Evolutionary conservation across 148 eudicot genomes (phyloP).

Genomic region (Heliamphora exappendiculata): DNA sequence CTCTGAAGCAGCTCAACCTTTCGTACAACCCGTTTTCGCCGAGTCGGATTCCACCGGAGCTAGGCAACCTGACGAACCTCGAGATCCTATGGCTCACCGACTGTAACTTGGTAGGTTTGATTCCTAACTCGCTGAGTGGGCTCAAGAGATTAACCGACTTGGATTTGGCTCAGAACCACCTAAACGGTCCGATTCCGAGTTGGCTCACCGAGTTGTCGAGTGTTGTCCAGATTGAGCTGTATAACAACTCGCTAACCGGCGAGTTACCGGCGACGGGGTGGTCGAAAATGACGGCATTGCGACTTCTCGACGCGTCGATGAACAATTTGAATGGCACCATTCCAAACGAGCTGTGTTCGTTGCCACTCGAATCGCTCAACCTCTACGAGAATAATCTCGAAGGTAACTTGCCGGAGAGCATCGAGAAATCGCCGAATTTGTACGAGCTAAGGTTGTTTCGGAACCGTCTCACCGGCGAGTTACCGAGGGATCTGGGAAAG

Average conservation of each 20-base stretch:
- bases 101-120: slow-evolving; percentile 47
- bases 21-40: slow-evolving; percentile 61
- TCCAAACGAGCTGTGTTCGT: slow-evolving; percentile 46
- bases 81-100: slow-evolving; percentile 52
- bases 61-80: slow-evolving; percentile 43
- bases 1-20: slow-evolving; percentile 50
- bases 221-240: slow-evolving; percentile 57
- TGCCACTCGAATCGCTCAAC: slow-evolving; percentile 55
- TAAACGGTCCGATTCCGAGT: slow-evolving; percentile 52
- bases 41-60: slow-evolving; percentile 49
- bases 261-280: slow-evolving; percentile 57
- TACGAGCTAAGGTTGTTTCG: slow-evolving; percentile 56
- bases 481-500: slow-evolving; percentile 58
- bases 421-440: slow-evolving; percentile 55
- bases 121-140: slow-evolving; percentile 56
- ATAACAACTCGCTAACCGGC: slow-evolving; percentile 52
- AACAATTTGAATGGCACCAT: slow-evolving; percentile 50
- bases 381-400: slow-evolving; percentile 51
- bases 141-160: slow-evolving; percentile 39
- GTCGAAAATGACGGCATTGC: slow-evolving; percentile 38
- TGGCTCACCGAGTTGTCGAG: slow-evolving; percentile 46
- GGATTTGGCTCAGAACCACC: slow-evolving; percentile 49
- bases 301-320: slow-evolving; percentile 56
- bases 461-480: slow-evolving; percentile 47
- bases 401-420: slow-evolving; percentile 45